Conservation (phyloP, 1,284 basidiomycete species). For the Pseudozyma tsukubaensis region DNA sequence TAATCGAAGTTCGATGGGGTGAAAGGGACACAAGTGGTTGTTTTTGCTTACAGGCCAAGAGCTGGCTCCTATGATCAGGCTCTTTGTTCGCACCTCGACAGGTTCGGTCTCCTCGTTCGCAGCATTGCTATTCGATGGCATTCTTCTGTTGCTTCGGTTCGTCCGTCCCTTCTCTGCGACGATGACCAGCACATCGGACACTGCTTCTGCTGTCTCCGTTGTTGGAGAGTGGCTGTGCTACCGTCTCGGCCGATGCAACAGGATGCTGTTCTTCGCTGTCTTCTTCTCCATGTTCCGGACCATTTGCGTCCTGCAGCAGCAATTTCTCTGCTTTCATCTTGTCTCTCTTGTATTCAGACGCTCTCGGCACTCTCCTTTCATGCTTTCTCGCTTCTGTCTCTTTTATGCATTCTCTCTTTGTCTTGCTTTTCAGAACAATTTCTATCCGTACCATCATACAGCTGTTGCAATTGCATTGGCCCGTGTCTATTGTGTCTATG, state of each 20-base stretch:
- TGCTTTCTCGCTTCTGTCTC: constrained; percentile 3
- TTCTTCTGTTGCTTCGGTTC: too few species aligned
- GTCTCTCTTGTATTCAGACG: constrained; percentile 15
- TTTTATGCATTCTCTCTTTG: constrained; percentile 12
- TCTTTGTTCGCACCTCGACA: too few species aligned
- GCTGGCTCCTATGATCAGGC: too few species aligned
- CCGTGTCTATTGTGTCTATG: not conserved
- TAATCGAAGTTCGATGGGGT: not conserved
- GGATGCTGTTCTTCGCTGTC: not conserved
- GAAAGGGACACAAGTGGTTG: not conserved
- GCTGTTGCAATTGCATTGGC: not conserved
- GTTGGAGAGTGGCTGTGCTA: not conserved
- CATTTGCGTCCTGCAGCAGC: not conserved
- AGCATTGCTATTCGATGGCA: too few species aligned
- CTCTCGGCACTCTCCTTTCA: constrained; percentile 3
- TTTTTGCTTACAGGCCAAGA: too few species aligned
- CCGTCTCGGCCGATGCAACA: not conserved
- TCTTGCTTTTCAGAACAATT: constrained; percentile 30
- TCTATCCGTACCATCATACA: constrained; percentile 5
- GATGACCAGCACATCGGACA: too few species aligned
- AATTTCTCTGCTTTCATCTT: constrained; percentile 2
- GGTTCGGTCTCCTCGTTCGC: too few species aligned
- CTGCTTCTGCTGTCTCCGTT: not conserved
- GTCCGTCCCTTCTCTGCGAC: not conserved
- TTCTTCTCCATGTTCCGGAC: not conserved